Conservation (phyloP, 352 stramenopile species). For the Ophiocytium majus region DNA sequence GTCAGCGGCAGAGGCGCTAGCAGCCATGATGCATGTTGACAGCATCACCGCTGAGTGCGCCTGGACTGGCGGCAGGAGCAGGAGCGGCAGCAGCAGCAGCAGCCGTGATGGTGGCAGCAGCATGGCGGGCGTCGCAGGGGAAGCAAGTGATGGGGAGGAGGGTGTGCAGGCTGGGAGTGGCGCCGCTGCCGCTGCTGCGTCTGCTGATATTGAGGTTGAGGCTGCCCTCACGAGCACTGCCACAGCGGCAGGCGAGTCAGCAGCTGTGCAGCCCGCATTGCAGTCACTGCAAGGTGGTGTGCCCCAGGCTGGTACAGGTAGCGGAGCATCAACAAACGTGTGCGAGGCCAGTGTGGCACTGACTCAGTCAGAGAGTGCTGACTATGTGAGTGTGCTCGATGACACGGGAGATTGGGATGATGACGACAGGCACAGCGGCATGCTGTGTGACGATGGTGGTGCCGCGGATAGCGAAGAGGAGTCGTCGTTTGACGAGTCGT, state of each 20-base stretch:
- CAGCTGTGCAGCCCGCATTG: too few species aligned
- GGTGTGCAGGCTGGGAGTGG: background rate
- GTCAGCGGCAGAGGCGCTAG: background rate
- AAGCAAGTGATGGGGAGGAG: background rate
- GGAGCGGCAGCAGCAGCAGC: background rate
- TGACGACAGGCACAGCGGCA: too few species aligned
- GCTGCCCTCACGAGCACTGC: background rate
- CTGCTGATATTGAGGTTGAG: background rate
- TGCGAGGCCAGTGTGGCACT: too few species aligned
- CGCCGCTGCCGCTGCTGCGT: background rate
- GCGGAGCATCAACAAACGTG: background rate
- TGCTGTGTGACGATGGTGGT: too few species aligned
- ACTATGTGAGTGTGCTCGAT: too few species aligned
- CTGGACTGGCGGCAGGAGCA: background rate
- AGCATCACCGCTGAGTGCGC: background rate
- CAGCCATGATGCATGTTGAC: background rate
- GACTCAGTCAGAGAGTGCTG: too few species aligned
- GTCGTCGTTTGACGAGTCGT: too few species aligned
- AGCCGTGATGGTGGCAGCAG: background rate
- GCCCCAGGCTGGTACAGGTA: too few species aligned
- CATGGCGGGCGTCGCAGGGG: background rate
- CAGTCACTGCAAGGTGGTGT: too few species aligned
- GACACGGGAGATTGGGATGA: too few species aligned
- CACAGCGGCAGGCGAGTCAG: background rate
- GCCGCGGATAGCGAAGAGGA: too few species aligned